These are phyloP conservation scores for Panicum miliaceum DNA, from an alignment of 176 grass and related monocot species.

Conservation along the genomic window DNA sequence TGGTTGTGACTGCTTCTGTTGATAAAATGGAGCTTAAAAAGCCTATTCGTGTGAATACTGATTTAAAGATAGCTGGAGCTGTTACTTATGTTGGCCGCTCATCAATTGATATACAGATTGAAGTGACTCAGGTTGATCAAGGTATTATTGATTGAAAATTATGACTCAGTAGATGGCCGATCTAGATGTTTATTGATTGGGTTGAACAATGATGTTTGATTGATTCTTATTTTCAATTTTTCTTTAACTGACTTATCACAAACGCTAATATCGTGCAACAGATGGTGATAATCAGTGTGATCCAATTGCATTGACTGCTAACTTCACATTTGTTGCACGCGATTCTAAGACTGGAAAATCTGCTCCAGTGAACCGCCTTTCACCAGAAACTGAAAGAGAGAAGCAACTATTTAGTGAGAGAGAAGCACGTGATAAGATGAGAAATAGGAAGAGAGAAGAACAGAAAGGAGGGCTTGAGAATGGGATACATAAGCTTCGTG, in stretches of 20 bases:
- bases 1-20: conserved; percentile 92
- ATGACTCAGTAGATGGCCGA: neutral
- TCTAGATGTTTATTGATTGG: neutral
- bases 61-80: conserved; percentile 83
- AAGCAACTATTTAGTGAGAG: conserved; percentile 62
- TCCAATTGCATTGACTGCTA: conserved; percentile 69
- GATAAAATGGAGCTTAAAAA: conserved; percentile 94
- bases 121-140: conserved; percentile 84
- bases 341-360: conserved; percentile 88
- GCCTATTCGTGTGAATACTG: conserved; percentile 73
- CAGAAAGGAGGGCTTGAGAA: conserved; percentile 57
- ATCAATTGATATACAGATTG: conserved; percentile 97
- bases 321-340: conserved; percentile 88
- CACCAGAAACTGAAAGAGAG: conserved; percentile 83
- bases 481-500: conserved; percentile 51
- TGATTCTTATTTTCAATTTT: conserved; percentile 6
- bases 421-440: conserved; percentile 76
- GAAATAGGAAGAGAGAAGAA: conserved; percentile 85
- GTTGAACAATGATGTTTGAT: neutral
- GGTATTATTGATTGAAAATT: conserved; percentile 36
- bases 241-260: conserved; percentile 32
- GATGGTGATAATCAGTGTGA: conserved; percentile 57
- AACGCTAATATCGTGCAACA: conserved; percentile 38
- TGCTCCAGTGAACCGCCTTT: conserved; percentile 86
- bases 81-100: conserved; percentile 96